A percentile compares a stretch with the other conserved stretches of the same genome.
These are phyloP conservation scores for Tuber borchii DNA, from an alignment of 495 filamentous ascomycete genomes.

Conservation along the genomic window DNA sequence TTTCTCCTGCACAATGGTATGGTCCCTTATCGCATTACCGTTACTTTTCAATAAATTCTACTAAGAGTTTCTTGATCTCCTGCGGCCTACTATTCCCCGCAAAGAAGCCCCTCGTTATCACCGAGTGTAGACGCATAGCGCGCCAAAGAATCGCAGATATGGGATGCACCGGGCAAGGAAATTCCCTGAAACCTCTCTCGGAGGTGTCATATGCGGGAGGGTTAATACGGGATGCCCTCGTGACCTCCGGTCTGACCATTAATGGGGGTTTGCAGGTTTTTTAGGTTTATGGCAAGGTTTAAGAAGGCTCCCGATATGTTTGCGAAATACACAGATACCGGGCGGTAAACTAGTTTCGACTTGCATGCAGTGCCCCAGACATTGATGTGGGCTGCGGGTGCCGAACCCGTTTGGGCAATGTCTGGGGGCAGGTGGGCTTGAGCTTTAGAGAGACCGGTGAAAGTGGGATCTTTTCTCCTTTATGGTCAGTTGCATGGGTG, in stretches of 20 bases:
- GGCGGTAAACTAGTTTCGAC: neutral
- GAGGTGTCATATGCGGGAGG: neutral
- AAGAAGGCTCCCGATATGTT: neutral
- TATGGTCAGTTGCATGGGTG: neutral
- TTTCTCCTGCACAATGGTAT: neutral
- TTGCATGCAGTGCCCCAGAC: neutral
- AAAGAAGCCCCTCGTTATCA: neutral
- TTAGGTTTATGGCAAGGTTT: neutral
- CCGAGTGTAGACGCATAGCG: rapidly evolving
- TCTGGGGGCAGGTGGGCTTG: neutral
- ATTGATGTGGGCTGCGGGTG: neutral
- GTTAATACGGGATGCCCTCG: neutral
- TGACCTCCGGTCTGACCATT: neutral
- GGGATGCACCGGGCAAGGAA: no score
- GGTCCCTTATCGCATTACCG: neutral
- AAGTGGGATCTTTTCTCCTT: neutral
- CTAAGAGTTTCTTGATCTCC: neutral
- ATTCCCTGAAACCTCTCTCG: neutral
- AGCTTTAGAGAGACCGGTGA: neutral
- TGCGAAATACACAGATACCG: neutral
- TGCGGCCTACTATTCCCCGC: neutral
- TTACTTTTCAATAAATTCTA: neutral
- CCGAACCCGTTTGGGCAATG: neutral
- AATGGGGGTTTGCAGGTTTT: neutral
- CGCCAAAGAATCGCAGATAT: neutral